phyloP scores from a whole-genome alignment of 768 basidiomycete species.

The Hygrophoropsis aurantiaca region DNA sequence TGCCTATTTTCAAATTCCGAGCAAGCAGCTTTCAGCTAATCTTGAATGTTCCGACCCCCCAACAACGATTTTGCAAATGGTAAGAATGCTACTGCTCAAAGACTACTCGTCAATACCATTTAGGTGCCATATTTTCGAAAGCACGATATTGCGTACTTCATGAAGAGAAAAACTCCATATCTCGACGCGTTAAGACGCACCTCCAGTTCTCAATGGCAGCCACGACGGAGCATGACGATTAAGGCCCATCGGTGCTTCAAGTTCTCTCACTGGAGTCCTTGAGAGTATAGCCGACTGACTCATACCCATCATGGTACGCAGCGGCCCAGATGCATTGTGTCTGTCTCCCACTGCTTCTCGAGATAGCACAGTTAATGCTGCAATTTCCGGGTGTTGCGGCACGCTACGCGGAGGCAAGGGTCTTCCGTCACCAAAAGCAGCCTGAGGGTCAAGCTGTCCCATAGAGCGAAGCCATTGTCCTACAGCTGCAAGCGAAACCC shows the following conservation, averaged over 20 bases:
- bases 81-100: no score
- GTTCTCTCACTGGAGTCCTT: constrained; percentile 41
- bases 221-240: constrained; percentile 30
- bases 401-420: constrained; percentile 37
- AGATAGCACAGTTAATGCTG: constrained; percentile 29
- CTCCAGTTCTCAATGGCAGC: constrained; percentile 4
- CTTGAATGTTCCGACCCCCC: no score
- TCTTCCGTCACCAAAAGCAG: constrained; percentile 40
- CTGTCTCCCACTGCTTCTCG: constrained; percentile 15
- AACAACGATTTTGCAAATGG: no score
- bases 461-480: constrained; percentile 58
- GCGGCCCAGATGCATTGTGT: constrained; percentile 7
- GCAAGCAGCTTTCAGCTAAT: no score
- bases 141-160: no score
- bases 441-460: constrained; percentile 40
- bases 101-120: no score
- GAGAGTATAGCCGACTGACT: constrained; percentile 46
- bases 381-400: constrained; percentile 40
- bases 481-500: constrained; percentile 56
- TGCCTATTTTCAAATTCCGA: no score
- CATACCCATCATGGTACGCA: constrained; percentile 39
- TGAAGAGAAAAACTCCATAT: no score
- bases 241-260: constrained; percentile 34
- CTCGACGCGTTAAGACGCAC: no score
- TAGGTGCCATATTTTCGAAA: no score